Base-by-base conservation (phyloP, 1,284 basidiomycete species). In the Cryptococcus hybrid region DNA sequence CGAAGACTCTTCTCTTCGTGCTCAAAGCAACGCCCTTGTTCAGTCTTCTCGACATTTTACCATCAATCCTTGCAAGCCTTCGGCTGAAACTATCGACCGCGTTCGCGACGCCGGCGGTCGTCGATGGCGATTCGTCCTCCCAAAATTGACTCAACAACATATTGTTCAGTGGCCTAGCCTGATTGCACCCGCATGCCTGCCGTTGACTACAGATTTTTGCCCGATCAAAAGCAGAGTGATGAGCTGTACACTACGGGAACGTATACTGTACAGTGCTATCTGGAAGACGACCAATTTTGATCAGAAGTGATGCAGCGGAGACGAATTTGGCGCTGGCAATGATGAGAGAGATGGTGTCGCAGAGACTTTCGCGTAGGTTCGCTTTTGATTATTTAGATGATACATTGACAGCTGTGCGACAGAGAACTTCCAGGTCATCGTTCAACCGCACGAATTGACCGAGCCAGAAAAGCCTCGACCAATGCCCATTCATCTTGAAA, bases 361-460 rank as follows among this genome's bases (percentile, higher is more conserved):
- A 97, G 55, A 83, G 95, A 11, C 82, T 99, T 38, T 71, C 73
- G n/a, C 77, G 73, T 75, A 42, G 62, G 73, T 71, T 39, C 45
- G 13, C 36, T 38, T n/a, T 35, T n/a, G 13, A 37, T 39, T 34
- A 37, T 30, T 44, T 53, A 24, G 30, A 40, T 6, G 12, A 13
- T 4, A 34, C 6, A 40, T 30, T 55, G 13, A 47, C 44, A 36
- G 8, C 34, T 9, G 18, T 30, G 7, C 30, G 7, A 86, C 88
- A 6, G 93, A 98, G 74, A 94, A 95, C n/a, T 99, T 97, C 76
- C 95, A 99, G 74, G 92, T 98, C 69, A 87, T 97, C 46, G 78
- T 80, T 79, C 80, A 61, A 77, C 84, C 53, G 7, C 70, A 73
- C 53, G 63, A 67, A 45, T 54, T 56, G 2, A 50, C 58, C 37